Base-by-base conservation (phyloP, 768 basidiomycete genomes). In the Termitomyces sp. region DNA sequence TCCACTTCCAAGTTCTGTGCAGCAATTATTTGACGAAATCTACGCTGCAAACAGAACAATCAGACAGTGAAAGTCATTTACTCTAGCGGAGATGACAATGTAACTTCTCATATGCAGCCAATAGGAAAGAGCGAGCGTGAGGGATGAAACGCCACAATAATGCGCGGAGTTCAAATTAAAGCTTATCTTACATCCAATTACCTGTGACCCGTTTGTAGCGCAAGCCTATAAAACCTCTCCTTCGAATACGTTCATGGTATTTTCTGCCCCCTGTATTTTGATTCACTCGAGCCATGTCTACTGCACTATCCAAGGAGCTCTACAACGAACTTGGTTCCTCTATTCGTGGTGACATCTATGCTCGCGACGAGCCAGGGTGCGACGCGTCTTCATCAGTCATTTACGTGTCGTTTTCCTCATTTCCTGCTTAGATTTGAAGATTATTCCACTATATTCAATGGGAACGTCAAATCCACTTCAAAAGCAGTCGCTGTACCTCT, bases 401-500 rank as follows among this genome's bases (percentile, higher is more conserved):
- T 19, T 19, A 27, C 19, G 43, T 23, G 19, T 30, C 17, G 12
- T 9, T 11, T 27, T n/a, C 30, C 39, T 32, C 52, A 47, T 28
- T 14, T 11, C 21, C 27, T 27, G n/a, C 12, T 5, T 58, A 81
- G 80, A 21, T 83, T 83, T 63, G 51, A 60, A 12, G 78, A 80
- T 57, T 77, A 75, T 59, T 72, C 76, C 5, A 77, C 68, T 34
- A 78, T 91, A 54, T 93, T 92, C 77, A 93, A 93, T 61, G 91
- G 89, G 5, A 88, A 88, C 54, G 79, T 92, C 37, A 73, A 79
- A 44, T 77, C 80, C 28, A 61, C 69, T 1, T 79, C 90, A 10
- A 74, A 81, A 60, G 85, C 83, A 10, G 80, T 93, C 14, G 85
- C 79, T 0, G 85, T 84, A 53, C 92, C 94, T 1, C 66, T 86